phyloP scores from a whole-genome alignment of 2,329 filamentous ascomycete genomes.

The Diaporthe humulicola region DNA sequence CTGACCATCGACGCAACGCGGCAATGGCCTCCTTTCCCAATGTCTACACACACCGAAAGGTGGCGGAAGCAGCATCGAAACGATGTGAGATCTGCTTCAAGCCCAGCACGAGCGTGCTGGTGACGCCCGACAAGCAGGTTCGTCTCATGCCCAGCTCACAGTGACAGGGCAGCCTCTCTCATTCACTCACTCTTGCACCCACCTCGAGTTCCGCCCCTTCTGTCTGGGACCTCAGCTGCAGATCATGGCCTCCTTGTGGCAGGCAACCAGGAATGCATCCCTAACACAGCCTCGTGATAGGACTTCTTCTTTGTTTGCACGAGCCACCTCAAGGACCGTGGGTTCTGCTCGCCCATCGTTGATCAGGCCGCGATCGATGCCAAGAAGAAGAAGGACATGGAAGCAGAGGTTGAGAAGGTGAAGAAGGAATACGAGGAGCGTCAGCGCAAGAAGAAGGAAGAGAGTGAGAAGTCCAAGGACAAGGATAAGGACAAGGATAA shows the following conservation, averaged over 20 bases:
- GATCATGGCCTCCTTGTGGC: too few species aligned
- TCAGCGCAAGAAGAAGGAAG: constrained; percentile 76
- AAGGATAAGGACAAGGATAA: constrained; percentile 61
- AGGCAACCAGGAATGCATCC: neutral
- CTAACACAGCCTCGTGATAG: constrained; percentile 46
- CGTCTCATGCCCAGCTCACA: constrained; percentile 38
- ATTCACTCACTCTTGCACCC: constrained; percentile 1
- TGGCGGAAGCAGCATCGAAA: constrained; percentile 86
- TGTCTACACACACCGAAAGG: constrained; percentile 85
- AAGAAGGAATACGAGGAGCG: constrained; percentile 85
- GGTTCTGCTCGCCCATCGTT: constrained; percentile 83
- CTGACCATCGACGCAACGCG: constrained; percentile 11
- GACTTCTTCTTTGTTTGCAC: constrained; percentile 95
- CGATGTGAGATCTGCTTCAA: constrained; percentile 94
- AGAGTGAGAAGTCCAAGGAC: constrained; percentile 67
- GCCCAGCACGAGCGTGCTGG: constrained; percentile 86
- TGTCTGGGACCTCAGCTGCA: neutral
- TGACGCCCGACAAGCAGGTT: constrained; percentile 91
- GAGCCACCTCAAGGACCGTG: constrained; percentile 83
- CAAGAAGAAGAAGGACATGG: constrained; percentile 75
- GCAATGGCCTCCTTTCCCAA: constrained; percentile 75
- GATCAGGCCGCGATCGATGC: constrained; percentile 76
- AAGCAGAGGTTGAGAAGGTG: constrained; percentile 73
- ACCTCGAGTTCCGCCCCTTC: constrained; percentile 32
- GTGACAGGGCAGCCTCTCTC: neutral